These are phyloP conservation scores for Fusarium albosuccineum DNA, from an alignment of 2,329 filamentous ascomycete genomes.

Conservation along the genomic window DNA sequence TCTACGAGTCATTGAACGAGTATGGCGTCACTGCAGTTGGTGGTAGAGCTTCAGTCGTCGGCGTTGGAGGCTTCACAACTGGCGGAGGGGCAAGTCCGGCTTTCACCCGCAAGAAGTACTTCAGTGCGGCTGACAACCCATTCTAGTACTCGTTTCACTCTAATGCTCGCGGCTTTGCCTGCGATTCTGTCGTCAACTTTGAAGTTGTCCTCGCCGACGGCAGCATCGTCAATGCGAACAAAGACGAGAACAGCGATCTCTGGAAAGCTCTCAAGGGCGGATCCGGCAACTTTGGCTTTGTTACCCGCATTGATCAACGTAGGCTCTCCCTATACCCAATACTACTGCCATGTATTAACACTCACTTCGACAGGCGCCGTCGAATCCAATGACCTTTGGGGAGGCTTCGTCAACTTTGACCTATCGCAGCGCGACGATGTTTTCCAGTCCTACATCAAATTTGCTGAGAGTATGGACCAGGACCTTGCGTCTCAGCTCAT, in stretches of 20 bases:
- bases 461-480: slow-evolving; percentile 44
- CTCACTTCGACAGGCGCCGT: slow-evolving; percentile 15
- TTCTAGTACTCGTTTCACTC: slow-evolving; percentile 49
- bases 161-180: slow-evolving; percentile 54
- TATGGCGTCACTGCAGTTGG: slow-evolving; percentile 57
- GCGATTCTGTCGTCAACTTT: slow-evolving; percentile 56
- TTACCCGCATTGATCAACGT: slow-evolving; percentile 47
- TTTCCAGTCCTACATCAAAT: slow-evolving; percentile 47
- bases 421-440: slow-evolving; percentile 40
- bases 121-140: neutral
- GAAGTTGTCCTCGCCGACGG: slow-evolving; percentile 60
- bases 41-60: slow-evolving; percentile 55
- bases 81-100: slow-evolving; percentile 40
- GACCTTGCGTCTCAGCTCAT: slow-evolving; percentile 49
- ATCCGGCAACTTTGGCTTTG: slow-evolving; percentile 60
- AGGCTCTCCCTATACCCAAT: neutral
- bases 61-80: slow-evolving; percentile 48
- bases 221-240: slow-evolving; percentile 56
- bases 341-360: neutral
- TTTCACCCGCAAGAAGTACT: neutral
- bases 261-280: slow-evolving; percentile 62
- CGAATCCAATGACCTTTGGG: slow-evolving; percentile 46
- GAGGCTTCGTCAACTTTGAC: slow-evolving; percentile 46
- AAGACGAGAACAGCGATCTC: slow-evolving; percentile 54
- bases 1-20: slow-evolving; percentile 45